Evolutionary conservation across 306 rosid genomes (phyloP).

Genomic region (Alnus rubra): DNA sequence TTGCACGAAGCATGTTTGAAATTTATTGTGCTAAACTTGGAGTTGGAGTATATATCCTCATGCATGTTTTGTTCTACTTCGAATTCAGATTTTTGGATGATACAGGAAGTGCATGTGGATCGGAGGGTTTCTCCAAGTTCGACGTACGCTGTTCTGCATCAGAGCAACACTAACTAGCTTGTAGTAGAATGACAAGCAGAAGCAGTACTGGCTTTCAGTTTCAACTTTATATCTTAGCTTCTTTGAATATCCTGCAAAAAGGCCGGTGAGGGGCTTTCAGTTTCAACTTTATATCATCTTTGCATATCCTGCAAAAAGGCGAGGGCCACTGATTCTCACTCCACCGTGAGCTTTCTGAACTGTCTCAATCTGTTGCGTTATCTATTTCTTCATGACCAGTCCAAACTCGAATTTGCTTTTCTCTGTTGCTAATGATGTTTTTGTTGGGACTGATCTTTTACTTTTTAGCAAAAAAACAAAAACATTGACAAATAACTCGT

Average conservation of each 20-base stretch:
- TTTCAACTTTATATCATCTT: neutral
- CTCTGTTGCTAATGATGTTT: no score
- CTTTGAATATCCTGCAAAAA: neutral
- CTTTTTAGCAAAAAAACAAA: no score
- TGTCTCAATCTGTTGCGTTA: neutral
- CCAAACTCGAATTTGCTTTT: neutral
- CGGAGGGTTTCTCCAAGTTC: neutral
- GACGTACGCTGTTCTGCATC: no score
- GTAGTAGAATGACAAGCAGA: neutral
- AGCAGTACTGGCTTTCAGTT: neutral
- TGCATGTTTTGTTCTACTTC: no score
- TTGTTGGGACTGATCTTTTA: no score
- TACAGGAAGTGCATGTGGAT: neutral
- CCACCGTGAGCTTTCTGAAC: neutral
- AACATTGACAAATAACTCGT: no score
- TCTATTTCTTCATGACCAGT: neutral
- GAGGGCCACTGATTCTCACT: slow-evolving; percentile 8
- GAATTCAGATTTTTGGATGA: no score
- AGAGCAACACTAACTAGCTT: neutral
- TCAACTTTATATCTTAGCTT: neutral
- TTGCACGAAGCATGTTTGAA: no score
- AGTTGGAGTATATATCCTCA: no score
- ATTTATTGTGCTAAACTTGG: no score
- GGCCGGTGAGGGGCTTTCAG: neutral
- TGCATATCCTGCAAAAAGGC: neutral